These are phyloP conservation scores for Fomitopsis pinicola DNA, from an alignment of 1,284 basidiomycete species.

Conservation along the genomic window DNA sequence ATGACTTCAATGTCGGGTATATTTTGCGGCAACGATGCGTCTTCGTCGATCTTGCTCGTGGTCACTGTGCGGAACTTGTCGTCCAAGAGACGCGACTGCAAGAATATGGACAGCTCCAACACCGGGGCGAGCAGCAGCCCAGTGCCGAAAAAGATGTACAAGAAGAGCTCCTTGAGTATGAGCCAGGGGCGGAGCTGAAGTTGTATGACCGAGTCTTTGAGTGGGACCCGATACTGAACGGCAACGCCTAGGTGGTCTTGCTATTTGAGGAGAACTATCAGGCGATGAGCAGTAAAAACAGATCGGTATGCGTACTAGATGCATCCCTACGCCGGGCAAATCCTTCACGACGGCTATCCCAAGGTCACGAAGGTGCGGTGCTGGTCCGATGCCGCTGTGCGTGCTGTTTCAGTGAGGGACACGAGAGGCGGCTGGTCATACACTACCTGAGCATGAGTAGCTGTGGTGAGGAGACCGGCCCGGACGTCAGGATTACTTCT, in stretches of 20 bases:
- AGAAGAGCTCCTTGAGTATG: constrained; percentile 21
- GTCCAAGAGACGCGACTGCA: constrained; percentile 23
- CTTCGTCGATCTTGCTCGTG: constrained; percentile 14
- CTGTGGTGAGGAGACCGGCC: constrained; percentile 29
- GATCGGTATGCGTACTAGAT: not conserved
- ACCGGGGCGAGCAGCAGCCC: constrained; percentile 28
- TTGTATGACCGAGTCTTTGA: constrained; percentile 21
- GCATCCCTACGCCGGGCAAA: constrained; percentile 28
- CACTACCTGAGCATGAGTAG: constrained; percentile 30
- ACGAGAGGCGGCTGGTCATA: not conserved
- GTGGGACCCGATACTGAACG: constrained; percentile 23
- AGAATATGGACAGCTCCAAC: constrained; percentile 24
- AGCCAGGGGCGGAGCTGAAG: constrained; percentile 8
- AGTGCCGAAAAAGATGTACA: constrained; percentile 25
- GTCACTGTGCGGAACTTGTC: constrained; percentile 14
- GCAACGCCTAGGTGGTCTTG: constrained; percentile 30
- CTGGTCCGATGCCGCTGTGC: constrained; percentile 26
- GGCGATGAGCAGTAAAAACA: not conserved
- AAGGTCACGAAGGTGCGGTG: constrained; percentile 22
- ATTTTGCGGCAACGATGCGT: not conserved
- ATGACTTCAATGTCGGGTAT: constrained; percentile 36
- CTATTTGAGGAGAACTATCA: constrained; percentile 11
- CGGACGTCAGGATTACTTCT: constrained; percentile 29
- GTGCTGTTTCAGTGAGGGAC: not conserved
- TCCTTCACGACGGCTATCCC: constrained; percentile 26